Evolutionary conservation across 148 eudicot genomes (phyloP), one percentile per base, ranked within the genome.

Genomic region (Salicornia ramosissima): DNA sequence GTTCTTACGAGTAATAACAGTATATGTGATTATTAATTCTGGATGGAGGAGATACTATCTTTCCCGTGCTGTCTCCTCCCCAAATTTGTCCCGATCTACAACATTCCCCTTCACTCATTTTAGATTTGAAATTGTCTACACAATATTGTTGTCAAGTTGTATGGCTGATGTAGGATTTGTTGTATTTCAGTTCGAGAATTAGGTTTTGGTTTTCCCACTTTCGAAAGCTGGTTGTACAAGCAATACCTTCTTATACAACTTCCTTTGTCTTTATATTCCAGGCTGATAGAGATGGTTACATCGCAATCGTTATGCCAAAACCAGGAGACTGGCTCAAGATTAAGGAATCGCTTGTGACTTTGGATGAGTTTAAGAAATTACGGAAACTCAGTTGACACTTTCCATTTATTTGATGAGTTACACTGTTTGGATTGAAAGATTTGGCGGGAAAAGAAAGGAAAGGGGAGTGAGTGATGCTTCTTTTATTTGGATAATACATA

Each of bases 221-320:
- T 55, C 33, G 13, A 2, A 24, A 28, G 57, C 8, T 53, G 0
- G 57, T 10, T 53, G 4, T 53, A 24, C 54, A 50, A 50, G 22
- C 7, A 50, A 21, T 6, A 18, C 30, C 24, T 53, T 22, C 19
- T 46, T 5, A 59, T 31, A 18, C 25, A 33, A 28, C 36, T 26
- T 64, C 9, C 60, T 30, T 36, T 34, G 45, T 46, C 68, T 22
- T 60, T 5, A 30, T 29, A 22, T 57, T 75, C 72, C 85, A 93
- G 96, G 90, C 96, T 45, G 87, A 93, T 42, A 86, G 98, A 79
- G 98, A 93, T 57, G 98, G 98, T 71, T 93, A 86, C 57, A 81
- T 93, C 43, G 98, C 96, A 8, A 88, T 93, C 50, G 76, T 90
- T 4, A 88, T 88, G 96, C 98, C 98, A 57, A 93, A 52, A 76